A percentile compares a stretch with the other conserved stretches of the same genome.
phyloP scores from a whole-genome alignment of 129 eudicot species.

The Flaveria ramosissima region DNA sequence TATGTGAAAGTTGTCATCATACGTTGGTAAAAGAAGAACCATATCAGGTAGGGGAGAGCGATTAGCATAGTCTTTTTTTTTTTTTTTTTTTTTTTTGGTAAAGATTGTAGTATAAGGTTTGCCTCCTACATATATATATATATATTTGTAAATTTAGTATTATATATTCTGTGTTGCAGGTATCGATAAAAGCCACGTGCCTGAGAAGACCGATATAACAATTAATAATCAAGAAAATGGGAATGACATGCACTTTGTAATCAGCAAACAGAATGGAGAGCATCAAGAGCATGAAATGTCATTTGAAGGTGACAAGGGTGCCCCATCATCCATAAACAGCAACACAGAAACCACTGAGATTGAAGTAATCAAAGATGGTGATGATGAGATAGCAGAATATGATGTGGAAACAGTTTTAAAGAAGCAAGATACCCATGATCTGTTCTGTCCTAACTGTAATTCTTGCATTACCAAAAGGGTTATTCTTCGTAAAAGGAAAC shows the following conservation, averaged over 20 bases:
- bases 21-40: neutral
- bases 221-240: slow-evolving; percentile 23
- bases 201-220: slow-evolving; percentile 18
- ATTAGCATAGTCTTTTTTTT: neutral
- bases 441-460: slow-evolving; percentile 91
- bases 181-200: slow-evolving; percentile 20
- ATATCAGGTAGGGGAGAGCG: neutral
- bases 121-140: neutral
- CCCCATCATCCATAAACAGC: slow-evolving; percentile 26
- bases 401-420: slow-evolving; percentile 76
- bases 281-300: slow-evolving; percentile 37
- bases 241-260: slow-evolving; percentile 28
- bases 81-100: neutral
- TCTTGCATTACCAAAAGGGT: slow-evolving; percentile 90
- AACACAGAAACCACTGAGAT: slow-evolving; percentile 40
- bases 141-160: neutral
- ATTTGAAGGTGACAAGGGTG: slow-evolving; percentile 26
- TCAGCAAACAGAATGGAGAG: slow-evolving; percentile 39
- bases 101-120: neutral
- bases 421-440: slow-evolving; percentile 87
- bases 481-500: slow-evolving; percentile 83
- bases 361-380: slow-evolving; percentile 42
- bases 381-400: slow-evolving; percentile 46
- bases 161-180: slow-evolving; percentile 33
- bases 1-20: slow-evolving; percentile 4